Evolutionary conservation across 1,139 yeast species (phyloP).

Genomic region (Diutina mesorugosa): DNA sequence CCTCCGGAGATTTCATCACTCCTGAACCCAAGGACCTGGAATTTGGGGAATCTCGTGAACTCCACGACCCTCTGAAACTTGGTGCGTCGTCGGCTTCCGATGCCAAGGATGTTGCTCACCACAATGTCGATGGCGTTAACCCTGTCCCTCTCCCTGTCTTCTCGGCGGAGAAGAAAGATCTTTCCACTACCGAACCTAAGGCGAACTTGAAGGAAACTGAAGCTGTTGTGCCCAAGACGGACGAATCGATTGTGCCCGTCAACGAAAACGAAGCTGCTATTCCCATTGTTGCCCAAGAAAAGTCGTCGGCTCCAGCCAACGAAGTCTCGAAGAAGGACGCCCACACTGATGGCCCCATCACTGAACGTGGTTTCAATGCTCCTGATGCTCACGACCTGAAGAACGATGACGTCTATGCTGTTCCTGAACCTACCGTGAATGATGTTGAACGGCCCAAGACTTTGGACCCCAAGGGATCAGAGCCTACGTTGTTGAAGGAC

Average conservation of each 20-base stretch:
- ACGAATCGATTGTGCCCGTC: not conserved
- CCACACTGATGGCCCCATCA: not conserved
- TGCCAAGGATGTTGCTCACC: not conserved
- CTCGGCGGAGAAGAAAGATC: not conserved
- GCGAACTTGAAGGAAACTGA: not conserved
- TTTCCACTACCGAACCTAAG: not conserved
- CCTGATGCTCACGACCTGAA: not conserved
- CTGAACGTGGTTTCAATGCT: not conserved
- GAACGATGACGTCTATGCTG: not conserved
- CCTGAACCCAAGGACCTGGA: not conserved
- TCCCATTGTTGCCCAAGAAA: not conserved
- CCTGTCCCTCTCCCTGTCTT: not conserved
- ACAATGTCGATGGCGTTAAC: not conserved
- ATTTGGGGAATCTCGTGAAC: not conserved
- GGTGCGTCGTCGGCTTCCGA: not conserved
- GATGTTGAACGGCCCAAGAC: not conserved
- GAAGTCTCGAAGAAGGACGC: not conserved
- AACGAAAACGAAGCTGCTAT: not conserved
- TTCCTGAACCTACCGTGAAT: not conserved
- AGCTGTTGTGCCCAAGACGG: not conserved
- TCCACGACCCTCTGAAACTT: not conserved
- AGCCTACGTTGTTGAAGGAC: not conserved
- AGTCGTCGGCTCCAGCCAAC: not conserved
- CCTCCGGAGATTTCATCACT: not conserved
- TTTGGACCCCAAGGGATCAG: not conserved